These are phyloP conservation scores for Fusarium pseudocircinatum DNA, from an alignment of 2,329 filamentous ascomycete species.

Conservation along the genomic window DNA sequence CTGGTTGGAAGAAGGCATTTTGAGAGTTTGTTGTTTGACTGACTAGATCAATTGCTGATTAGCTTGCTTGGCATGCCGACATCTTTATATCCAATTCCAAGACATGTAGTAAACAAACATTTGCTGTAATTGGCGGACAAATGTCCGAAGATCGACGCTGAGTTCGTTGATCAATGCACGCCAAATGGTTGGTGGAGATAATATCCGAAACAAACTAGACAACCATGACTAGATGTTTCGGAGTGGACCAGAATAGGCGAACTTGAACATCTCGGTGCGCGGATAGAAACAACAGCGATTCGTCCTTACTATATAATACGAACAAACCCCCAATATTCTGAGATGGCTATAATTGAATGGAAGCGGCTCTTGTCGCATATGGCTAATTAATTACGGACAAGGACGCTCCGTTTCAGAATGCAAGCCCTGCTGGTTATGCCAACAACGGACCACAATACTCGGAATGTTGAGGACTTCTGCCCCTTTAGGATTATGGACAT, in stretches of 20 bases:
- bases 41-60: background rate
- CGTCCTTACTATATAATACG: background rate
- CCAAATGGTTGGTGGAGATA: constrained; percentile 7
- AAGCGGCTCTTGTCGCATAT: background rate
- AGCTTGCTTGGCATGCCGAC: background rate
- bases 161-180: constrained; percentile 13
- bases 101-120: background rate
- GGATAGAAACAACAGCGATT: background rate
- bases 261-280: background rate
- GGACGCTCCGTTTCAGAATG: background rate
- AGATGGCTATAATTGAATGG: background rate
- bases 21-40: background rate
- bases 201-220: background rate
- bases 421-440: fast-evolving
- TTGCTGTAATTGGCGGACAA: constrained; percentile 5
- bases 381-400: background rate
- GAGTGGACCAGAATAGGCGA: background rate
- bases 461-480: background rate
- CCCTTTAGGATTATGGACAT: fast-evolving
- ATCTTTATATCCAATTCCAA: background rate
- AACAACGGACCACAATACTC: background rate
- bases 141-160: background rate
- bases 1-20: constrained; percentile 31
- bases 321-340: background rate
- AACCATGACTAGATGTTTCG: constrained; percentile 9